Conservation (phyloP, 208 protist genomes). For the Wallacemonas sp. region DNA sequence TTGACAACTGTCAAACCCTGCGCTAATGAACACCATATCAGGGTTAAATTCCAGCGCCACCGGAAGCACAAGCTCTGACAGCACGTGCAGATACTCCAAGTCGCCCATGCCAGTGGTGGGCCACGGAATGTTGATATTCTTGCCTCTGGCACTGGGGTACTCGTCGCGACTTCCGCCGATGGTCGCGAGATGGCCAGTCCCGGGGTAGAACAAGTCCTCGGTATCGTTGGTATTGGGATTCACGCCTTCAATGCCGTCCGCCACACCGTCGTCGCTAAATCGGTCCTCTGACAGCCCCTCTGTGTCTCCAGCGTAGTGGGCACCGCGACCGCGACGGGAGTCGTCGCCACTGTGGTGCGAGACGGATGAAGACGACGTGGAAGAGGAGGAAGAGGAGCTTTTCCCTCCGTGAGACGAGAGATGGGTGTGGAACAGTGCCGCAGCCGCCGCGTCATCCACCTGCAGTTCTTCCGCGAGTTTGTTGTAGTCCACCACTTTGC, state of each 20-base stretch:
- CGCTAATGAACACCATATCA: slow-evolving; percentile 92
- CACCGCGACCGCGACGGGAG: neutral
- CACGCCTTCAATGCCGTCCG: neutral
- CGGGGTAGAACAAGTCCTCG: slow-evolving; percentile 90
- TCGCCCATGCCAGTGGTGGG: slow-evolving; percentile 86
- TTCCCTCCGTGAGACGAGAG: no score
- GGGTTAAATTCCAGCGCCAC: slow-evolving; percentile 88
- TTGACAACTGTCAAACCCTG: slow-evolving; percentile 95
- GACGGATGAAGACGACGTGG: slow-evolving; percentile 15
- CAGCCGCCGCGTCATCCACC: slow-evolving; percentile 40
- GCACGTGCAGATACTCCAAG: slow-evolving; percentile 92
- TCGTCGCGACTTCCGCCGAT: slow-evolving; percentile 52
- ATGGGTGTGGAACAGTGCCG: slow-evolving; percentile 50
- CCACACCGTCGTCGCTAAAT: slow-evolving; percentile 1
- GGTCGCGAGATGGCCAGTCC: slow-evolving; percentile 78
- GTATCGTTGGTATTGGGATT: neutral
- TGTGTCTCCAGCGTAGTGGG: slow-evolving; percentile 43
- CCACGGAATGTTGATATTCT: slow-evolving; percentile 95
- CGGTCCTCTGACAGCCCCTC: slow-evolving; percentile 56
- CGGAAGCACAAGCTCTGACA: slow-evolving; percentile 94
- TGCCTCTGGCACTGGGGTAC: slow-evolving; percentile 58
- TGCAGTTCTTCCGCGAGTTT: slow-evolving; percentile 57
- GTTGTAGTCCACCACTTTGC: slow-evolving; percentile 61
- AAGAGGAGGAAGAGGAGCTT: slow-evolving; percentile 21
- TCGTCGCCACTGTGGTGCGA: neutral